Evolutionary conservation across 352 stramenopile genomes (phyloP).

Genomic region (Phytophthora meadii): DNA sequence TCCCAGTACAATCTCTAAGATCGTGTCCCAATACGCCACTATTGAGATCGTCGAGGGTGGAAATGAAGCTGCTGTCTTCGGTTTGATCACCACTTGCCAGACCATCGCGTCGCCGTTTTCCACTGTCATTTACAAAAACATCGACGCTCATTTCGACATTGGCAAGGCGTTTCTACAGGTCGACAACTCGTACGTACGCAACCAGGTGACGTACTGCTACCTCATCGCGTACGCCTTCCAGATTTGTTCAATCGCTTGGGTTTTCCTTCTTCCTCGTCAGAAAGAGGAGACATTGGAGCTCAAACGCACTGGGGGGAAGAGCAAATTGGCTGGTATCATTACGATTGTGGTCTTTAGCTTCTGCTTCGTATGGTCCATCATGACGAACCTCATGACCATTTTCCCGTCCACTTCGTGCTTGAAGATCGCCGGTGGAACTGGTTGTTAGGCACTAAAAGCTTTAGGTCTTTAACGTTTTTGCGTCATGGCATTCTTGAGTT

Average conservation of each 20-base stretch:
- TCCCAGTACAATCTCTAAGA: conserved; percentile 44
- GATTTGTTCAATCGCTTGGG: conserved; percentile 42
- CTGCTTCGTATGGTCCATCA: conserved; percentile 53
- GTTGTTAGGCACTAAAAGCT: conserved; percentile 27
- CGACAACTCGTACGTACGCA: conserved; percentile 36
- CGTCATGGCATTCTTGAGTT: conserved; percentile 17
- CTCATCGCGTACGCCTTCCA: conserved; percentile 52
- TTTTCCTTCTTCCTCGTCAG: conserved; percentile 49
- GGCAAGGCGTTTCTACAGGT: conserved; percentile 35
- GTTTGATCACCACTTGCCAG: conserved; percentile 49
- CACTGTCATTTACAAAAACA: conserved; percentile 58
- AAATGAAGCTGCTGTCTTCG: conserved; percentile 58
- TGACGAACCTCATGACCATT: conserved; percentile 63
- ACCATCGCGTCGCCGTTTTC: conserved; percentile 50
- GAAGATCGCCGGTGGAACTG: conserved; percentile 46
- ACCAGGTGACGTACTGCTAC: conserved; percentile 48
- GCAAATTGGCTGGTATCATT: conserved; percentile 40
- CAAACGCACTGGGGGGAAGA: conserved; percentile 43
- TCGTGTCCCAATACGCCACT: conserved; percentile 52
- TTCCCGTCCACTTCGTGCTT: conserved; percentile 47
- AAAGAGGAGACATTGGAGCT: conserved; percentile 54
- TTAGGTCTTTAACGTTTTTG: conserved; percentile 15
- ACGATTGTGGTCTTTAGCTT: conserved; percentile 50
- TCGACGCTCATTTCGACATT: conserved; percentile 54
- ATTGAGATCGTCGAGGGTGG: conserved; percentile 56